Evolutionary conservation across 345 rosid species (phyloP).

Genomic region (Ceriops decandra): DNA sequence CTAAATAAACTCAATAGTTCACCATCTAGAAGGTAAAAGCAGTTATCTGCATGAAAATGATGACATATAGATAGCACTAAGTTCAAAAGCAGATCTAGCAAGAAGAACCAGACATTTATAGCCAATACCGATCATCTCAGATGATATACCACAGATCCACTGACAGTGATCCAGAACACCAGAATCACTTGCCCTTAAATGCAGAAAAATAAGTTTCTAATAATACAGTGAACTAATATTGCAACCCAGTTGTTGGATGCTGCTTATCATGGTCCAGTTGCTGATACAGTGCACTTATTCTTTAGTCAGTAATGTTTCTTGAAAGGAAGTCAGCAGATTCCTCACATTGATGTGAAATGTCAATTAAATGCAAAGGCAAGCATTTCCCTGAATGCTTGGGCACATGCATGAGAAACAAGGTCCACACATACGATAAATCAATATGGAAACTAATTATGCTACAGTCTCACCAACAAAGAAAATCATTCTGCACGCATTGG

Average conservation of each 20-base stretch:
- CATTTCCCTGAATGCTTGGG: too few species aligned
- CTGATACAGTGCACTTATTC: not conserved
- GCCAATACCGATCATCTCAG: not conserved
- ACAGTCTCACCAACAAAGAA: too few species aligned
- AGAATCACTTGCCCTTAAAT: not conserved
- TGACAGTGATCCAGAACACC: not conserved
- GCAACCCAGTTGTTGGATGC: not conserved
- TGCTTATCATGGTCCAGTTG: not conserved
- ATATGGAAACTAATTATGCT: too few species aligned
- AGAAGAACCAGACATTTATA: not conserved
- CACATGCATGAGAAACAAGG: too few species aligned
- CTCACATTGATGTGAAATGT: not conserved
- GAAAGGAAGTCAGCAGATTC: not conserved
- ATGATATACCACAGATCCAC: conserved; percentile 2
- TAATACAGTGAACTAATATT: not conserved
- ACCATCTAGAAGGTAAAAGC: not conserved
- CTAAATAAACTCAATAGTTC: too few species aligned
- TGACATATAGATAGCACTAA: not conserved
- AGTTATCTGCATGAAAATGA: not conserved
- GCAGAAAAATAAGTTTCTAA: not conserved
- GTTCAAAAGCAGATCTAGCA: not conserved
- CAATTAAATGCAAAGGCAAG: too few species aligned
- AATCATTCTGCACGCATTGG: too few species aligned
- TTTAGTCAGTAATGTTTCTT: not conserved
- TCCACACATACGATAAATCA: too few species aligned